phyloP scores from a whole-genome alignment of 1,284 basidiomycete genomes.

The Farysia itapuensis region DNA sequence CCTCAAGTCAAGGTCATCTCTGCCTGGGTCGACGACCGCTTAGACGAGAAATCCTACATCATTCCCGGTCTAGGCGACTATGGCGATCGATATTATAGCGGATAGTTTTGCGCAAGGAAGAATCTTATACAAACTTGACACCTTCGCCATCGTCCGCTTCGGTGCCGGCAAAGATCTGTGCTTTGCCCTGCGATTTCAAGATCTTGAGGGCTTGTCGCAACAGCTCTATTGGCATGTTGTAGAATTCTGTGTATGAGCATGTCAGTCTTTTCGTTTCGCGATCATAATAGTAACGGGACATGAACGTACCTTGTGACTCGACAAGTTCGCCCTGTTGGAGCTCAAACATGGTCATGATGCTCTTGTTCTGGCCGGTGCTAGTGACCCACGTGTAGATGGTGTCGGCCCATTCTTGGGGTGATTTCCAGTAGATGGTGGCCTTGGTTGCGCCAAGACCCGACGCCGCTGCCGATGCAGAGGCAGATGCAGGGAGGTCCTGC shows the following conservation, averaged over 20 bases:
- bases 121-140: constrained; percentile 62
- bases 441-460: constrained; percentile 1
- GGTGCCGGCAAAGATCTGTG: constrained; percentile 62
- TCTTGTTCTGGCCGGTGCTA: constrained; percentile 63
- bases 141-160: constrained; percentile 62
- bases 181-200: constrained; percentile 63
- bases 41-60: constrained; percentile 72
- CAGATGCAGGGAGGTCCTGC: constrained; percentile 27
- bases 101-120: constrained; percentile 4
- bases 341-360: constrained; percentile 66
- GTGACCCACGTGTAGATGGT: constrained; percentile 65
- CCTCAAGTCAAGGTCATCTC: constrained; percentile 80
- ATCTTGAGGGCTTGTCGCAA: constrained; percentile 62
- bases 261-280: background rate
- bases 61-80: constrained; percentile 56
- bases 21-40: constrained; percentile 93
- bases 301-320: constrained; percentile 41
- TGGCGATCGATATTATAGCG: constrained; percentile 56
- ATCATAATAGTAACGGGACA: no score
- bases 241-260: constrained; percentile 62
- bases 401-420: constrained; percentile 65
- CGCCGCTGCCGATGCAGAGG: constrained; percentile 27
- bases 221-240: constrained; percentile 61
- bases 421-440: constrained; percentile 64
- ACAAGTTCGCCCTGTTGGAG: constrained; percentile 64